Evolutionary conservation across 495 filamentous ascomycete species (phyloP).

Genomic region (Trichoderma reesei): DNA sequence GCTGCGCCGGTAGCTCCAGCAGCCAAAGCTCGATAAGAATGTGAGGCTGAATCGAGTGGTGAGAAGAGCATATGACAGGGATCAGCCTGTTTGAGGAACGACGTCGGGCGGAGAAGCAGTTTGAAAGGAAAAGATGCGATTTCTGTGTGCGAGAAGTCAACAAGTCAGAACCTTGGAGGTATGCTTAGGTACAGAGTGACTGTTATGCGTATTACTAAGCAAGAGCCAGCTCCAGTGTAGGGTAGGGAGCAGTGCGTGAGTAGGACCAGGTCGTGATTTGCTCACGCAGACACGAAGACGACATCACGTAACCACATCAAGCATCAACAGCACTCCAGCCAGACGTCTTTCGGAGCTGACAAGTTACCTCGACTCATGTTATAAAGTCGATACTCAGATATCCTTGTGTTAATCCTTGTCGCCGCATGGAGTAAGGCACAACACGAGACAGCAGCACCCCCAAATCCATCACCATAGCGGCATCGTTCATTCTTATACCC

Average conservation of each 20-base stretch:
- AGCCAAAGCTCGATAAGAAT: neutral
- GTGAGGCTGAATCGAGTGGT: conserved; percentile 1
- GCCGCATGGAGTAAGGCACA: neutral
- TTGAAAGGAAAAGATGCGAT: neutral
- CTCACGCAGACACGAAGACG: neutral
- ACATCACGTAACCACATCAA: neutral
- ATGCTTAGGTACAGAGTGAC: neutral
- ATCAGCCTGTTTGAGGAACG: neutral
- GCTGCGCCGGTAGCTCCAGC: neutral
- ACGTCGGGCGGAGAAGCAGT: neutral
- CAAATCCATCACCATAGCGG: neutral
- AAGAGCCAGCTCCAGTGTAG: neutral
- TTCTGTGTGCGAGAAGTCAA: neutral
- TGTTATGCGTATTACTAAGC: neutral
- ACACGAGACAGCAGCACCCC: neutral
- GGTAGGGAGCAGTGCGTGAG: neutral
- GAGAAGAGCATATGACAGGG: neutral
- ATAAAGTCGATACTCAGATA: neutral
- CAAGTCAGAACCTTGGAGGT: neutral
- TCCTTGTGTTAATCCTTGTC: neutral
- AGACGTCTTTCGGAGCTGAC: neutral
- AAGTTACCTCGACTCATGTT: neutral
- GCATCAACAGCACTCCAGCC: neutral
- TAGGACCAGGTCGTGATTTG: neutral
- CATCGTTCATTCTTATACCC: neutral